phyloP scores from a whole-genome alignment of 202 grass and related monocot species.

The Zizania palustris region DNA sequence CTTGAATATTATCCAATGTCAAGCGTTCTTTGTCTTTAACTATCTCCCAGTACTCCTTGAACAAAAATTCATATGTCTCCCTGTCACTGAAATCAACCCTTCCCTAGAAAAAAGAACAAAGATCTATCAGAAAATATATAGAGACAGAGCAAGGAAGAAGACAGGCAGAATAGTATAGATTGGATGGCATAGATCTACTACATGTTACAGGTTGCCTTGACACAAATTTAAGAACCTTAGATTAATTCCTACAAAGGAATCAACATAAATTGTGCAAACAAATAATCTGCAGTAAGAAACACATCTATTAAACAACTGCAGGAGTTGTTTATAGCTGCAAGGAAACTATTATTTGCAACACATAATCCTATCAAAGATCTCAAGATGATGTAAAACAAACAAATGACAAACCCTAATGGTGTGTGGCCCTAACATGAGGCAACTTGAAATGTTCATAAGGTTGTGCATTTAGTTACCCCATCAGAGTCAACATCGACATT shows the following conservation, averaged over 20 bases:
- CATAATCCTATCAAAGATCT: constrained; percentile 28
- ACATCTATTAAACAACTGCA: constrained; percentile 7
- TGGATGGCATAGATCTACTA: constrained; percentile 11
- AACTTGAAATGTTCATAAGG: not conserved
- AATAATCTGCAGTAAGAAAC: constrained; percentile 14
- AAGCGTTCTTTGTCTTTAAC: constrained; percentile 66
- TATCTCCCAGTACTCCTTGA: constrained; percentile 94
- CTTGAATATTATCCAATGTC: constrained; percentile 59
- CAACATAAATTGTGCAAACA: constrained; percentile 16
- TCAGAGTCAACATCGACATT: constrained; percentile 60
- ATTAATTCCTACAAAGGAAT: constrained; percentile 12
- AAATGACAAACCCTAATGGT: not conserved
- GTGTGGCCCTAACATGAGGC: not conserved
- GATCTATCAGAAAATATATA: constrained; percentile 17
- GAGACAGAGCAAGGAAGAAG: constrained; percentile 1
- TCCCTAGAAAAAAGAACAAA: constrained; percentile 55
- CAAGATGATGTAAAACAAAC: constrained; percentile 6
- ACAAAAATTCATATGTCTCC: constrained; percentile 67
- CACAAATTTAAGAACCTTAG: not conserved
- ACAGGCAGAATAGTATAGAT: constrained; percentile 11
- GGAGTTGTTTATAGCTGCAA: constrained; percentile 8
- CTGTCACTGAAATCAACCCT: constrained; percentile 78
- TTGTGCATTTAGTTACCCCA: constrained; percentile 53
- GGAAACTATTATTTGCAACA: constrained; percentile 33
- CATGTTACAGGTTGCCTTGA: constrained; percentile 8